phyloP scores from a whole-genome alignment of 2,329 filamentous ascomycete species.

The Penicillium glabrum region DNA sequence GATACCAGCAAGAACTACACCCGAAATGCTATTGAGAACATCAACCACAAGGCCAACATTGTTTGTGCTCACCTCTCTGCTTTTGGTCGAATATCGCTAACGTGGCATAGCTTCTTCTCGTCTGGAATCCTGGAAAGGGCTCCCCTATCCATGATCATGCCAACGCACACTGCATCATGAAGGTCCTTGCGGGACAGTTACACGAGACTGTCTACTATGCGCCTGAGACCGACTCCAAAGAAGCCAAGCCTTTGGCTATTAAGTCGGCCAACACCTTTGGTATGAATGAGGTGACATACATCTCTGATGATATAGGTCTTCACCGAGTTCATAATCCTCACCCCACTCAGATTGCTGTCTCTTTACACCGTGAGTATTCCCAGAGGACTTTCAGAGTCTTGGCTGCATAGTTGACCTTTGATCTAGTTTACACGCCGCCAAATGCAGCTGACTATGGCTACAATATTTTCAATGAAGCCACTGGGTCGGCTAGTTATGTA shows the following conservation, averaged over 20 bases:
- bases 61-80: slow-evolving; percentile 11
- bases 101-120: slow-evolving; percentile 26
- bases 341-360: slow-evolving; percentile 28
- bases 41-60: slow-evolving; percentile 34
- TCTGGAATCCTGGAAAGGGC: slow-evolving; percentile 38
- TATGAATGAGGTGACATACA: slow-evolving; percentile 33
- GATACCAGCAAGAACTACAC: slow-evolving; percentile 35
- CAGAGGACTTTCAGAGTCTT: neutral
- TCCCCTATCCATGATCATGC: slow-evolving; percentile 38
- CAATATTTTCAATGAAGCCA: slow-evolving; percentile 30
- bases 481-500: slow-evolving; percentile 28
- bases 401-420: neutral
- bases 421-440: slow-evolving; percentile 32
- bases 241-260: slow-evolving; percentile 20
- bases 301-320: slow-evolving; percentile 33
- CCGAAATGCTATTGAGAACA: slow-evolving; percentile 33
- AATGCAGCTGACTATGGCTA: slow-evolving; percentile 36
- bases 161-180: slow-evolving; percentile 40
- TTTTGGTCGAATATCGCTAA: neutral
- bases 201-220: slow-evolving; percentile 29
- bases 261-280: slow-evolving; percentile 25
- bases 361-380: slow-evolving; percentile 28
- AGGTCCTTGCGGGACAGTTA: slow-evolving; percentile 31
- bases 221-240: slow-evolving; percentile 12
- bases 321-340: slow-evolving; percentile 33